Evolutionary conservation across 768 basidiomycete genomes (phyloP), one percentile per base, ranked within the genome.

Genomic region (Lentinula aciculospora): DNA sequence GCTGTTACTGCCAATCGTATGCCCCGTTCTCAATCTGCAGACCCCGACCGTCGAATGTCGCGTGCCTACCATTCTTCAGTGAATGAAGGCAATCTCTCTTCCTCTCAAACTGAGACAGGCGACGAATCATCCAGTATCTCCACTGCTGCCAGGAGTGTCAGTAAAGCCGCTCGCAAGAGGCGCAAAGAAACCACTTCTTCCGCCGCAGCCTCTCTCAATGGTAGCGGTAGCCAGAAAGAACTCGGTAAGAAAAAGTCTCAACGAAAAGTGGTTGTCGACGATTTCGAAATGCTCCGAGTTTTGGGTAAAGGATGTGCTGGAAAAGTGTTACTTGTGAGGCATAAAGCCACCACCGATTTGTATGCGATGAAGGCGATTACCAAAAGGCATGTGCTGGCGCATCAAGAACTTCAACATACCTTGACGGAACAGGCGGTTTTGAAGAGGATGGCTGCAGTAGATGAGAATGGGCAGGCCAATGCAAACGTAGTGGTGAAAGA

Each of bases 311-410:
- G 97, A 1, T 98, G 95, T 67, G 96, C 97, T 3, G 97, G 96
- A 48, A 97, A 98, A 71, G 96, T 98, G 17, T 73, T 98, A 39
- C 83, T 98, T 56, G 96, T 98, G 48, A 82, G 84, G 64, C 86
- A 96, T 65, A 89, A 89, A 73, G 72, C 74, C 21, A 83, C 85
- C 27, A 62, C 79, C 46, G 83, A 86, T 56, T 72, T 97, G 49
- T 95, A 89, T 68, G 96, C 96, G 34, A 81, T 98, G 74, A 99
- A 99, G 74, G 95, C 95, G 4, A 97, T 99, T 72, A 95, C 94
- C 62, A 99, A 98, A 76, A 83, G 94, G 56, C 94, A 96, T 70
- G 97, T 99, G 23, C 78, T 98, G 53, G 93, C 95, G 2, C 94
- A 98, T 67, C 94, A 96, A 70, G 97, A 99, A 72, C 76, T 99